Percentiles rank a stretch among this genome's conserved stretches.
Conservation (phyloP, 2,329 filamentous ascomycete species). For the Trichophaea hybrida region DNA sequence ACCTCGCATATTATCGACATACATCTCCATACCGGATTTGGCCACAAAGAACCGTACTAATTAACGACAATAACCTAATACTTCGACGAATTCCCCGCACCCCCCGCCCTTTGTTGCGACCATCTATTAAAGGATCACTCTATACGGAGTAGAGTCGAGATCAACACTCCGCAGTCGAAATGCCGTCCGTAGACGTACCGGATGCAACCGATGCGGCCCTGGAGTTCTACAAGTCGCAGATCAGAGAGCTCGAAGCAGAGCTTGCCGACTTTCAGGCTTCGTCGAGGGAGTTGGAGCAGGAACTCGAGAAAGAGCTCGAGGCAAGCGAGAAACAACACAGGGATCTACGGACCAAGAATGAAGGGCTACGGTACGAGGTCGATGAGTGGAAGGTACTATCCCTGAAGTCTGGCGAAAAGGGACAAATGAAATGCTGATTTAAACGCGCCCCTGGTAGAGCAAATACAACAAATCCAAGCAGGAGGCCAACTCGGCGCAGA, state of each 20-base stretch:
- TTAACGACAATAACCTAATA: slow-evolving; percentile 6
- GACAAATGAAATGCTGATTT: neutral
- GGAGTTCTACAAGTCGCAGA: slow-evolving; percentile 89
- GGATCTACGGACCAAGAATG: slow-evolving; percentile 70
- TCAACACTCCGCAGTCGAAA: neutral
- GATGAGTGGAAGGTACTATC: slow-evolving; percentile 83
- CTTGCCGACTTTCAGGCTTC: slow-evolving; percentile 87
- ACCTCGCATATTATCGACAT: too few species aligned
- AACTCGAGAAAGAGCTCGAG: slow-evolving; percentile 92
- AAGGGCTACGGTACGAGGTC: slow-evolving; percentile 71
- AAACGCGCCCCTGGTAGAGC: slow-evolving; percentile 40
- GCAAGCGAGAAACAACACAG: slow-evolving; percentile 88
- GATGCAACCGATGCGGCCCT: slow-evolving; percentile 53
- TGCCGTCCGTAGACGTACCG: slow-evolving; percentile 8
- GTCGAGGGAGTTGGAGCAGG: slow-evolving; percentile 83
- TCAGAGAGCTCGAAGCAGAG: slow-evolving; percentile 81
- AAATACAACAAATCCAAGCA: slow-evolving; percentile 93
- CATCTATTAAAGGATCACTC: neutral
- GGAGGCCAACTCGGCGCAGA: slow-evolving; percentile 74
- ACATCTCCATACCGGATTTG: neutral
- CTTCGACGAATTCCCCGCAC: slow-evolving; percentile 11
- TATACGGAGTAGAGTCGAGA: too few species aligned
- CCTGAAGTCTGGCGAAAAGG: neutral
- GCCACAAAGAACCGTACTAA: slow-evolving; percentile 6
- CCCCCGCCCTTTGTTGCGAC: slow-evolving; percentile 7